Conservation (phyloP, 495 filamentous ascomycete genomes). For the Chaetomium fimeti region DNA sequence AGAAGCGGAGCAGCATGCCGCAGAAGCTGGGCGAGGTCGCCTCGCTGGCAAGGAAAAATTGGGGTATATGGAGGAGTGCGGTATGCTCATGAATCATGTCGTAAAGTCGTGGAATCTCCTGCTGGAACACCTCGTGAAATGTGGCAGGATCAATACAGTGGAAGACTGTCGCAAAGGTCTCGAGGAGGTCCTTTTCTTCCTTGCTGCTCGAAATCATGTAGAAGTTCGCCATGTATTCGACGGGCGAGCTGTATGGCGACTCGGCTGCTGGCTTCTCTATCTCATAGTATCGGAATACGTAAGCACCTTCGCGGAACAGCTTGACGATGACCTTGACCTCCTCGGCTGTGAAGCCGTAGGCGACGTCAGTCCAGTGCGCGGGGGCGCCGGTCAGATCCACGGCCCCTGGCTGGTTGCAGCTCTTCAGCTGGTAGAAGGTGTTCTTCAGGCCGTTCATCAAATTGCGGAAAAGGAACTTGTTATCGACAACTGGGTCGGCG, state of each 20-base stretch:
- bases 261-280: constrained; percentile 77
- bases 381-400: constrained; percentile 78
- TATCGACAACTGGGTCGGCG: constrained; percentile 92
- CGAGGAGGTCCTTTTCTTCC: constrained; percentile 95
- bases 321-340: constrained; percentile 96
- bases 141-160: constrained; percentile 98
- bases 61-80: constrained; percentile 87
- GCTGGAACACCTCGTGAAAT: constrained; percentile 97
- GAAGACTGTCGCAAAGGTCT: constrained; percentile 97
- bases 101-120: constrained; percentile 93
- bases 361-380: constrained; percentile 90
- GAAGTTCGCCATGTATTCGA: constrained; percentile 87
- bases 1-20: constrained; percentile 93
- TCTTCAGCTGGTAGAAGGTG: constrained; percentile 90
- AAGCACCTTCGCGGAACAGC: constrained; percentile 91
- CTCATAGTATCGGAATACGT: constrained; percentile 94
- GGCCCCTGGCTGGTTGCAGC: constrained; percentile 69
- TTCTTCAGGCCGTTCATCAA: constrained; percentile 97
- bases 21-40: constrained; percentile 96
- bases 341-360: constrained; percentile 94
- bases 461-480: constrained; percentile 97
- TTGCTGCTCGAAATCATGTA: constrained; percentile 89
- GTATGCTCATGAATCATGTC: constrained; percentile 98
- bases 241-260: constrained; percentile 69
- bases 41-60: constrained; percentile 97